Percentiles rank a stretch among this genome's conserved stretches.
These are phyloP conservation scores for Micractinium sp. DNA, from an alignment of 139 green algal genomes.

Conservation along the genomic window DNA sequence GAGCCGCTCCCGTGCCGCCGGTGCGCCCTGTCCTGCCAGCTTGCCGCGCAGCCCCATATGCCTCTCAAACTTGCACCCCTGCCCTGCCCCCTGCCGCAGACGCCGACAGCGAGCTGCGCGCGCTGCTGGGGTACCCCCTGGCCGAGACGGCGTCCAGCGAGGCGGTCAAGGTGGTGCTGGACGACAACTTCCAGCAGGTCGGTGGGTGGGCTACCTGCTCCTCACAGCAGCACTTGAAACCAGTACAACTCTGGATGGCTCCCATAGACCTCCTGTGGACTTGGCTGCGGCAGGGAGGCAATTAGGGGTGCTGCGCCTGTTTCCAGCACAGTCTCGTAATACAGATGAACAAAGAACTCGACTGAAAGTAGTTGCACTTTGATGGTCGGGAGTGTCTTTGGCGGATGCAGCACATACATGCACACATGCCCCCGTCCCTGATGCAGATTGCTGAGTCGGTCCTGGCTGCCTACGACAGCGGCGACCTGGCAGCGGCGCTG, in stretches of 20 bases:
- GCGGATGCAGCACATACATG: background rate
- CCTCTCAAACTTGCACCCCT: background rate
- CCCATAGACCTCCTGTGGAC: no score
- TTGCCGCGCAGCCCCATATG: background rate
- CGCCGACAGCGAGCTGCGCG: constrained; percentile 64
- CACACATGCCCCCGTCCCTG: background rate
- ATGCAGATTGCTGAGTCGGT: constrained; percentile 78
- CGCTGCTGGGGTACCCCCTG: constrained; percentile 89
- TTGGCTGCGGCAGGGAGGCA: no score
- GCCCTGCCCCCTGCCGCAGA: constrained; percentile 8
- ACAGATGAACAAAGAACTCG: no score
- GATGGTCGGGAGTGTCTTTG: background rate
- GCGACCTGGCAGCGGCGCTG: constrained; percentile 79
- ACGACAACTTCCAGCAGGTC: constrained; percentile 32
- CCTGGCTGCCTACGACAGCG: constrained; percentile 78
- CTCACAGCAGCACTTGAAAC: background rate
- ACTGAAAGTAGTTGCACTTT: no score
- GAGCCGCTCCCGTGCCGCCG: no score
- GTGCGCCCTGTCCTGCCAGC: no score
- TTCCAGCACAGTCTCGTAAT: no score
- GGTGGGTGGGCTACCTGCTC: background rate
- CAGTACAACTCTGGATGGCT: no score
- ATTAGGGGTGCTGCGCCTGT: no score
- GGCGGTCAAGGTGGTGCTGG: constrained; percentile 57
- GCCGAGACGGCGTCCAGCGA: constrained; percentile 74